These are phyloP conservation scores for Phytophthora niederhauseri DNA, from an alignment of 352 stramenopile species.

Conservation along the genomic window DNA sequence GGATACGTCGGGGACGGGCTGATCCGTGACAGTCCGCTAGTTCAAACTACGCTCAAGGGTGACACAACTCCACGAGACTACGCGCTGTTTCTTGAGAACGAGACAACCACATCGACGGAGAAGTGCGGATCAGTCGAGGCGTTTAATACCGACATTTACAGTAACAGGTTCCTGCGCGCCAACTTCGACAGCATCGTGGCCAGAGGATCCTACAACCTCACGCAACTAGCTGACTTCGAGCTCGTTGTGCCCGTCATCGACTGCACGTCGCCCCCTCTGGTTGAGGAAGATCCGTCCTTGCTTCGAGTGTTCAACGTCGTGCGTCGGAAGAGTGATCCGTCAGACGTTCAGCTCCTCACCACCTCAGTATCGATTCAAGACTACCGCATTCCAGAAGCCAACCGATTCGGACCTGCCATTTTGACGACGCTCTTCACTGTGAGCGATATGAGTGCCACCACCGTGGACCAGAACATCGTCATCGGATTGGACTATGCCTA, in stretches of 20 bases:
- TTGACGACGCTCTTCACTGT: slow-evolving; percentile 39
- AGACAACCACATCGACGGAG: slow-evolving; percentile 23
- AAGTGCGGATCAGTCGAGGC: slow-evolving; percentile 15
- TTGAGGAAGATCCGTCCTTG: slow-evolving; percentile 31
- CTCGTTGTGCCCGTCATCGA: slow-evolving; percentile 51
- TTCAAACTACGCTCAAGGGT: slow-evolving; percentile 27
- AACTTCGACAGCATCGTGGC: slow-evolving; percentile 28
- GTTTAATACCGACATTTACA: slow-evolving; percentile 38
- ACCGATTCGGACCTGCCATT: slow-evolving; percentile 34
- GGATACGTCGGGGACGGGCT: slow-evolving; percentile 21
- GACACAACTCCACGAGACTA: slow-evolving; percentile 31
- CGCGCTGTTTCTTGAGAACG: slow-evolving; percentile 43
- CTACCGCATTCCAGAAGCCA: slow-evolving; percentile 39
- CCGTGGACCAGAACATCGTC: slow-evolving; percentile 28
- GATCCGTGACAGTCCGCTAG: slow-evolving; percentile 41
- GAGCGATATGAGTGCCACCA: slow-evolving; percentile 32
- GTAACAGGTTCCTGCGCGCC: slow-evolving; percentile 33
- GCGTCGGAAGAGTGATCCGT: slow-evolving; percentile 24
- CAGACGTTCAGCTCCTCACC: slow-evolving; percentile 35
- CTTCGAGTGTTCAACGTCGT: slow-evolving; percentile 51
- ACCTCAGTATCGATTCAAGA: slow-evolving; percentile 46
- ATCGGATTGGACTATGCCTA: slow-evolving; percentile 45
- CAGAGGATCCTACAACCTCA: slow-evolving; percentile 37
- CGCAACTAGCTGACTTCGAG: slow-evolving; percentile 37
- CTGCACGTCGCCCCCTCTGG: slow-evolving; percentile 39